phyloP scores from a whole-genome alignment of 192 early-diverging fungal species.

The Coemansia sp. region DNA sequence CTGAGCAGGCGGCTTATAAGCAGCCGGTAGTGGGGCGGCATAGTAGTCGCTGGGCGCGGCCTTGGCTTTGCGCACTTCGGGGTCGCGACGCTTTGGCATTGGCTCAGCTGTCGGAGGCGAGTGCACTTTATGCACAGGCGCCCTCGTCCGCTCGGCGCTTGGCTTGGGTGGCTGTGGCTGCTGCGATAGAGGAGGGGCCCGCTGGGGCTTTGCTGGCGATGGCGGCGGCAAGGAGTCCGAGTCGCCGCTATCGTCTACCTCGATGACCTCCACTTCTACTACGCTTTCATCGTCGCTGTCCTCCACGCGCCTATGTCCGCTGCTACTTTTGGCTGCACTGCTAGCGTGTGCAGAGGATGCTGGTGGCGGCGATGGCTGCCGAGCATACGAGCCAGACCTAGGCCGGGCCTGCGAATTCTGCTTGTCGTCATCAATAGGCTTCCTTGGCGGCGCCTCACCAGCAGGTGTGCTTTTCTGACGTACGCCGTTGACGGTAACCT shows the following conservation, averaged over 20 bases:
- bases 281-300: constrained; percentile 17
- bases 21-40: background rate
- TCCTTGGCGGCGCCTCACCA: constrained; percentile 8
- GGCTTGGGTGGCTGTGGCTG: background rate
- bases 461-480: constrained; percentile 14
- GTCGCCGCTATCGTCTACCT: constrained; percentile 20
- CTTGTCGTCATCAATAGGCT: constrained; percentile 5
- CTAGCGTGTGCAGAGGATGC: constrained; percentile 4
- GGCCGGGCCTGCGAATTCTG: background rate
- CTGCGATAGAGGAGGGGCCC: background rate
- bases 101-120: constrained; percentile 1
- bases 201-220: background rate
- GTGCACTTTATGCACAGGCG: background rate
- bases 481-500: constrained; percentile 47
- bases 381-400: background rate
- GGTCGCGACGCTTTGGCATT: constrained; percentile 5
- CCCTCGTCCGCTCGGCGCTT: background rate
- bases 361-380: background rate
- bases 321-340: background rate
- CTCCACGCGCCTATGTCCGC: background rate
- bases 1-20: background rate
- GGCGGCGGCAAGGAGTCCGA: background rate
- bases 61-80: background rate
- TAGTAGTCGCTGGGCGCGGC: background rate
- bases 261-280: constrained; percentile 38